Evolutionary conservation across 495 filamentous ascomycete species (phyloP).

Genomic region (Penicillium robsamsonii): DNA sequence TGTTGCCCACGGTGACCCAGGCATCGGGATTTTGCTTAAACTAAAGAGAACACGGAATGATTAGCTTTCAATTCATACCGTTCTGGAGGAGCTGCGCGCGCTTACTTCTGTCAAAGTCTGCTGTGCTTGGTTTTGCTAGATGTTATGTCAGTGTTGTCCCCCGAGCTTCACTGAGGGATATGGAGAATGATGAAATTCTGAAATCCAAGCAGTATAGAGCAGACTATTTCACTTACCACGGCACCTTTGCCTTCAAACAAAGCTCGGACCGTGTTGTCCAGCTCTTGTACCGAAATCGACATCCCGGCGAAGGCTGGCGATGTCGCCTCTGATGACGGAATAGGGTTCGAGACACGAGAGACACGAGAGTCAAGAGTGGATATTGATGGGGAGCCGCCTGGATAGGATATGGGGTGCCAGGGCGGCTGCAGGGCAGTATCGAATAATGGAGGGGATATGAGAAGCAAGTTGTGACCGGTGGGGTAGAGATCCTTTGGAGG

Average conservation of each 20-base stretch:
- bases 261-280: slow-evolving; percentile 91
- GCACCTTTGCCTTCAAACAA: slow-evolving; percentile 97
- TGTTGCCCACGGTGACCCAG: slow-evolving; percentile 95
- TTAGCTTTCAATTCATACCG: not conserved
- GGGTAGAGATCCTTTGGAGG: slow-evolving; percentile 35
- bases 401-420: slow-evolving; percentile 13
- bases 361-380: slow-evolving; percentile 14
- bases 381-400: slow-evolving; percentile 6
- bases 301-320: slow-evolving; percentile 47
- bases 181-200: not conserved
- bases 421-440: slow-evolving; percentile 13
- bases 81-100: slow-evolving; percentile 7
- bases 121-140: slow-evolving; percentile 95
- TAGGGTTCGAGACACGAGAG: slow-evolving; percentile 18
- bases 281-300: slow-evolving; percentile 79
- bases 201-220: not conserved
- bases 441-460: slow-evolving; percentile 4
- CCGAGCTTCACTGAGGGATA: not conserved
- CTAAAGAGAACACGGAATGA: slow-evolving; percentile 40
- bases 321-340: slow-evolving; percentile 28
- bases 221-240: slow-evolving; percentile 55
- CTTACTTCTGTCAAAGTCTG: slow-evolving; percentile 89
- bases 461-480: slow-evolving; percentile 19
- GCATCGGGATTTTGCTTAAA: slow-evolving; percentile 99
- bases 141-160: slow-evolving; percentile 16